Evolutionary conservation across 2,329 filamentous ascomycete species (phyloP).

Genomic region (Colletotrichum cereale): DNA sequence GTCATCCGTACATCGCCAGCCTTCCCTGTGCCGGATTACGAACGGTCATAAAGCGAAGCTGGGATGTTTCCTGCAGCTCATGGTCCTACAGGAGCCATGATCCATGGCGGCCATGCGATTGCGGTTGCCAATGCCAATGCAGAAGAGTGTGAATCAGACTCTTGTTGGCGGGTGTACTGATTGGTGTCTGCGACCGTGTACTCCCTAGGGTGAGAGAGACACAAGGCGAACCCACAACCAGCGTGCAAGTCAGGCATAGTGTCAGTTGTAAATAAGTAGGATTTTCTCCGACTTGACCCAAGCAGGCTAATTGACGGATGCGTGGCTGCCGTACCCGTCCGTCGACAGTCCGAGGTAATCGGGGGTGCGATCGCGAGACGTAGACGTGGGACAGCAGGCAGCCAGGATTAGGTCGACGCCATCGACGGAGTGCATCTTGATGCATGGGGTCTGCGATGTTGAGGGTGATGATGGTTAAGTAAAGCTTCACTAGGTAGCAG

Average conservation of each 20-base stretch:
- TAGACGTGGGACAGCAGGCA: constrained; percentile 4
- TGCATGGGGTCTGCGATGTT: constrained; percentile 1
- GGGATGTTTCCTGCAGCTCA: constrained; percentile 29
- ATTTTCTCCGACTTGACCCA: not conserved
- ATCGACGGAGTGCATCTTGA: constrained; percentile 3
- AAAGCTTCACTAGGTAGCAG: no score
- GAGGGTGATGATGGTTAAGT: not conserved
- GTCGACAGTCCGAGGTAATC: constrained; percentile 3
- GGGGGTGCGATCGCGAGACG: not conserved
- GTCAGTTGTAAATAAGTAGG: not conserved
- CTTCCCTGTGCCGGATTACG: constrained; percentile 20
- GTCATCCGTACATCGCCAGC: constrained; percentile 21
- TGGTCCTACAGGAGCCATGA: constrained; percentile 24
- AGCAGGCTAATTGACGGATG: not conserved
- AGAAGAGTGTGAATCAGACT: not conserved
- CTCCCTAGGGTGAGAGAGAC: not conserved
- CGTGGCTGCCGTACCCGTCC: constrained; percentile 6
- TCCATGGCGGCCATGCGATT: constrained; percentile 35
- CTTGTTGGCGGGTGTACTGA: not conserved
- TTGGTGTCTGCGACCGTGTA: not conserved
- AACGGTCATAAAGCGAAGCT: constrained; percentile 18
- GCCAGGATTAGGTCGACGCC: not conserved
- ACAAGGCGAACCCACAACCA: not conserved
- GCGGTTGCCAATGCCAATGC: constrained; percentile 7
- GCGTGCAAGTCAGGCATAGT: not conserved